Base-by-base conservation (phyloP, 2,329 filamentous ascomycete genomes). In the Diaporthe sp. region DNA sequence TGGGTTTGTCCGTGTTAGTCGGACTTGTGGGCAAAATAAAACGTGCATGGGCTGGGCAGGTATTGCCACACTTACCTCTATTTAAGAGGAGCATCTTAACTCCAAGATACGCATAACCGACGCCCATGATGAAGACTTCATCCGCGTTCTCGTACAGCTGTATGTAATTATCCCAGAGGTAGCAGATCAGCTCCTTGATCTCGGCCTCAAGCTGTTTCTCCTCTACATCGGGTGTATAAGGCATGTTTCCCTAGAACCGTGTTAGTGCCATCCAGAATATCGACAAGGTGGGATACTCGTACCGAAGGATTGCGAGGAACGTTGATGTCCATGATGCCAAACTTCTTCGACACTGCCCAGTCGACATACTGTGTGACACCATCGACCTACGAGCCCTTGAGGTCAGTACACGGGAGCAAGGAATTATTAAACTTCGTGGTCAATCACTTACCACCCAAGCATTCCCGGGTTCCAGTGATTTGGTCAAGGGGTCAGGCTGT, bases 111-210 rank as follows among this genome's bases (percentile, higher is more conserved):
- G 97, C 94, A 79, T 95, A 93, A n/a, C 97, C 97, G 2, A 98
- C 92, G 0, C 97, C 96, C 81, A 99, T 88, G 31, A 99, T 87
- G 81, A 98, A 94, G 22, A 98, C 91, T 71, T 96, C 91, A 8
- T 93, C 92, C 0, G 90, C 88, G 3, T 93, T 85, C 25, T 94
- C 89, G 69, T 92, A 92, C 44, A 94, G 88, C 87, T 98, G 94
- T 28, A 99, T 92, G 81, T 98, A 98, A 81, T 99, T 99, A 79
- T 98, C 96, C 97, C 97, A 99, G 19, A 99, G 87, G 81, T 98
- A 98, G 76, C 90, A 92, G 6, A 96, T 91, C 15, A 98, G 86
- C 76, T 96, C 92, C 77, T 94, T 92, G 0, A 91, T 92, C 82
- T 91, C 90, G 73, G 88, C 86, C 77, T 93, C 88, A 10, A 91